Conservation (phyloP, 352 stramenopile species). For the Phytophthora sp. region DNA sequence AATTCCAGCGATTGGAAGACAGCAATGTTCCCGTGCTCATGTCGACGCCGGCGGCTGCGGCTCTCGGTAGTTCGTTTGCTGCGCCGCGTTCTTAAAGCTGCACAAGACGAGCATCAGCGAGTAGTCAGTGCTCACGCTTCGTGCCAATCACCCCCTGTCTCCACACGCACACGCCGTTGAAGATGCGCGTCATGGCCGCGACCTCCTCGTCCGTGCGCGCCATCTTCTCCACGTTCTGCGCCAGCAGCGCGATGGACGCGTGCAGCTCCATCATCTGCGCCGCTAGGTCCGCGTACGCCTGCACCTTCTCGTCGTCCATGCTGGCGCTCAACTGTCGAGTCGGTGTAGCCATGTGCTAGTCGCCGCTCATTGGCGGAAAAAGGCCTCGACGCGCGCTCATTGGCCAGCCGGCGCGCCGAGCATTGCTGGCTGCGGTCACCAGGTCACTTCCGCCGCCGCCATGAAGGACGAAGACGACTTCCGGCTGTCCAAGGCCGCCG, state of each 20-base stretch:
- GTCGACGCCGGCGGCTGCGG: constrained; percentile 11
- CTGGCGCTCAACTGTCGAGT: too few species aligned
- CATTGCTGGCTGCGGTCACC: constrained; percentile 15
- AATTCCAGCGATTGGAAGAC: too few species aligned
- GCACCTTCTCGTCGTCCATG: constrained; percentile 79
- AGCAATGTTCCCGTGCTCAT: constrained; percentile 15
- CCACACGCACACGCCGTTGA: constrained; percentile 69
- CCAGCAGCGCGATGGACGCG: constrained; percentile 67
- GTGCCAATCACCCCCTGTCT: neutral
- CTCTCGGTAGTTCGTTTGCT: constrained; percentile 43
- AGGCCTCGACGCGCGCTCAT: too few species aligned
- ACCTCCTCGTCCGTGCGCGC: constrained; percentile 70
- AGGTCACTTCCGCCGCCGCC: neutral
- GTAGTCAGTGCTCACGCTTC: neutral
- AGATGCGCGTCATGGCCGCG: constrained; percentile 74
- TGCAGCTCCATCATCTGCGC: constrained; percentile 81
- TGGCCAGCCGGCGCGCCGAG: too few species aligned
- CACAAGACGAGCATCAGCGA: neutral
- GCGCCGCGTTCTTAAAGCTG: constrained; percentile 57
- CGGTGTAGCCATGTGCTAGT: too few species aligned
- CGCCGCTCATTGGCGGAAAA: too few species aligned
- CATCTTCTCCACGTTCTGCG: constrained; percentile 82
- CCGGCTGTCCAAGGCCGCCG: constrained; percentile 74
- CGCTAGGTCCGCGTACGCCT: constrained; percentile 69
- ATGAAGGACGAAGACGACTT: constrained; percentile 76